phyloP scores from a whole-genome alignment of 1,139 yeast species.

The Lodderomyces metapsilosis region DNA sequence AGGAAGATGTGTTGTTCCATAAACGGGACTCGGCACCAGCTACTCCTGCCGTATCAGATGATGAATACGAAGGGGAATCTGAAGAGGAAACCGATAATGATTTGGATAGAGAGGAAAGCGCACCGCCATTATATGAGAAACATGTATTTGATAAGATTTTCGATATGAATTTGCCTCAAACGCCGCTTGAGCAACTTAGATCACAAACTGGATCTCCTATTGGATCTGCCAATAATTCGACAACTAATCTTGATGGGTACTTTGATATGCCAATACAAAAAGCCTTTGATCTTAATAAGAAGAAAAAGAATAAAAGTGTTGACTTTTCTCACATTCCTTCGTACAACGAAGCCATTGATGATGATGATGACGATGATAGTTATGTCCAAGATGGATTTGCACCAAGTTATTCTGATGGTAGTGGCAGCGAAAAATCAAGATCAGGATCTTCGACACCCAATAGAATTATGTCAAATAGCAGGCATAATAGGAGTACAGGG shows the following conservation, averaged over 20 bases:
- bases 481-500: slow-evolving; percentile 7
- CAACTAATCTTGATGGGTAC: slow-evolving; percentile 22
- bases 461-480: slow-evolving; percentile 4
- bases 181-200: slow-evolving; percentile 41
- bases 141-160: slow-evolving; percentile 37
- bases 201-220: slow-evolving; percentile 20
- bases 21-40: slow-evolving; percentile 17
- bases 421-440: slow-evolving; percentile 6
- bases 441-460: slow-evolving; percentile 10
- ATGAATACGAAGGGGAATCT: slow-evolving; percentile 15
- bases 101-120: slow-evolving; percentile 29
- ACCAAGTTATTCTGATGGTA: slow-evolving; percentile 18
- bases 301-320: slow-evolving; percentile 11
- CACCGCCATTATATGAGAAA: slow-evolving; percentile 45
- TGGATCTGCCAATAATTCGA: slow-evolving; percentile 20
- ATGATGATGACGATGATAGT: slow-evolving; percentile 18
- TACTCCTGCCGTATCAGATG: slow-evolving; percentile 15
- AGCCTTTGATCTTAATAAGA: slow-evolving; percentile 10
- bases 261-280: slow-evolving; percentile 25
- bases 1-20: slow-evolving; percentile 38
- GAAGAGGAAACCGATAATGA: slow-evolving; percentile 20
- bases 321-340: slow-evolving; percentile 21
- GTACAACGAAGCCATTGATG: slow-evolving; percentile 24
- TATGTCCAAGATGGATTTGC: slow-evolving; percentile 19
- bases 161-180: slow-evolving; percentile 35